Evolutionary conservation across 176 grass and related monocot species (phyloP).

Genomic region (Musa beccarii): DNA sequence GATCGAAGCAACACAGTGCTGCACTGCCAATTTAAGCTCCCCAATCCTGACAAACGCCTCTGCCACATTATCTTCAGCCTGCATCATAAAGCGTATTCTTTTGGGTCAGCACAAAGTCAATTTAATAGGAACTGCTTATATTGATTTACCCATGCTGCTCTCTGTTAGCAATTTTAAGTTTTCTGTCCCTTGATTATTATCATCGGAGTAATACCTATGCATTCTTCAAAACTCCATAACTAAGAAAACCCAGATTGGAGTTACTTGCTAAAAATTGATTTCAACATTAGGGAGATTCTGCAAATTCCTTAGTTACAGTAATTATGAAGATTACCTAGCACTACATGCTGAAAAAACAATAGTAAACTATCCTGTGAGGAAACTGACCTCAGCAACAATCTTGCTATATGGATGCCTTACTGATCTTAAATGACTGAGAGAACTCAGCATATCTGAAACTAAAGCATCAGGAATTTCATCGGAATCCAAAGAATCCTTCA

Average conservation of each 20-base stretch:
- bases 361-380: slow-evolving; percentile 2
- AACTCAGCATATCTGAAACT: slow-evolving; percentile 42
- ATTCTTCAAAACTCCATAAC: neutral
- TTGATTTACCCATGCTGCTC: neutral
- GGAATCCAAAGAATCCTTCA: slow-evolving; percentile 39
- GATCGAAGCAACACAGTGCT: slow-evolving; percentile 71
- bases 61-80: slow-evolving; percentile 69
- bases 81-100: slow-evolving; percentile 12
- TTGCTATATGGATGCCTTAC: slow-evolving; percentile 81
- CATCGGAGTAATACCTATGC: neutral
- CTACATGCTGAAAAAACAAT: neutral
- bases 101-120: neutral
- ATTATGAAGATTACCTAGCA: neutral
- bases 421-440: slow-evolving; percentile 47
- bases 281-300: neutral
- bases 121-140: slow-evolving; percentile 4
- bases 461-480: slow-evolving; percentile 11
- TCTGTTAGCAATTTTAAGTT: neutral
- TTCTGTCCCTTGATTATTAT: too few species aligned
- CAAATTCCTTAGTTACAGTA: neutral
- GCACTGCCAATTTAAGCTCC: slow-evolving; percentile 44
- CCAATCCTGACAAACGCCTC: slow-evolving; percentile 58
- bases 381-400: slow-evolving; percentile 61
- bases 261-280: too few species aligned
- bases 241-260: neutral